These are phyloP conservation scores for Sugiyamaella xylanicola DNA, from an alignment of 1,139 yeast species.

Conservation along the genomic window DNA sequence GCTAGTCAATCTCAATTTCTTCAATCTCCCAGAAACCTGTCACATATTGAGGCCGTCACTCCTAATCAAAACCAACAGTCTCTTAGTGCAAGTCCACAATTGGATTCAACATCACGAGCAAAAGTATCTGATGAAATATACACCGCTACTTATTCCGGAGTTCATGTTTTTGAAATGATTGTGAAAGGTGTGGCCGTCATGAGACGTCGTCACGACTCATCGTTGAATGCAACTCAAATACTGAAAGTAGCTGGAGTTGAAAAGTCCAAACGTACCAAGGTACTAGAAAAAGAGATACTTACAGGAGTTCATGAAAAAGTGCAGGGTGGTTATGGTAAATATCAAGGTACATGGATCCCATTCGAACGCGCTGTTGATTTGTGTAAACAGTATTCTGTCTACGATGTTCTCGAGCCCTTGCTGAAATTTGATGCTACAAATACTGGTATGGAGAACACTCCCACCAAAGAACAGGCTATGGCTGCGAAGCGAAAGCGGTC, in stretches of 20 bases:
- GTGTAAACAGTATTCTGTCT: conserved; percentile 64
- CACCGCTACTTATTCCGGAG: conserved; percentile 35
- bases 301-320: conserved; percentile 86
- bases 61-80: conserved; percentile 13
- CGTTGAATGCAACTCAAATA: conserved; percentile 91
- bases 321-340: conserved; percentile 93
- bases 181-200: conserved; percentile 76
- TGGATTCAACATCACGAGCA: background rate
- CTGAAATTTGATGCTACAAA: conserved; percentile 58
- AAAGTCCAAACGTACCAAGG: conserved; percentile 80
- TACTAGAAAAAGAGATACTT: conserved; percentile 85
- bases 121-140: conserved; percentile 19
- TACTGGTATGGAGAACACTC: conserved; percentile 59
- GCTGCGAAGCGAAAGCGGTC: conserved; percentile 44
- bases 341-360: conserved; percentile 96
- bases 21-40: conserved; percentile 10
- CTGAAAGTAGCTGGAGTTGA: conserved; percentile 85
- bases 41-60: background rate
- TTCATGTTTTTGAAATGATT: conserved; percentile 81
- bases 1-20: conserved; percentile 8
- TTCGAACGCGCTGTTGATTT: conserved; percentile 57
- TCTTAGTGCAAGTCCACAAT: conserved; percentile 16
- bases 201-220: conserved; percentile 78
- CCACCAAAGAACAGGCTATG: conserved; percentile 56
- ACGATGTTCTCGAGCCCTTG: conserved; percentile 63